Base-by-base conservation (phyloP, 352 stramenopile species). In the Aphanomyces cochlioides region DNA sequence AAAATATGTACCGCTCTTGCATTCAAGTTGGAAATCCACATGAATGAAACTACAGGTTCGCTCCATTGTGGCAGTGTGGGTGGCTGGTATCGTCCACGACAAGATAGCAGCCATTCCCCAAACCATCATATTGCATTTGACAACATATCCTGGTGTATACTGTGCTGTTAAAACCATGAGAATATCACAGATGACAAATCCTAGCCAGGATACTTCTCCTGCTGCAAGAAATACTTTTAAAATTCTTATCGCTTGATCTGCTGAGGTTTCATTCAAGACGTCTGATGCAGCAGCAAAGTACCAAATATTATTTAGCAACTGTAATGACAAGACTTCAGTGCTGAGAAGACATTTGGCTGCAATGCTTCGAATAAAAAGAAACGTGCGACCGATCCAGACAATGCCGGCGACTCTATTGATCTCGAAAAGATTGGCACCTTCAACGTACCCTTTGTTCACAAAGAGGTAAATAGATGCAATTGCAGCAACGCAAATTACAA, bases 161-260 rank as follows among this genome's bases (percentile, higher is more conserved):
- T 67, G 41, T 36, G 48, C n/a, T 57, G 59, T 67, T 17, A 67
- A 61, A 13, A 67, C 59, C 59, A 67, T 67, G 12, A 17, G 38
- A 6, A 67, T 36, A 37, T 67, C 59, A 39, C 43, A 13, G 15
- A 67, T n/a, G 36, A 67, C 43, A 36, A 53, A 67, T n/a, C 43
- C n/a, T 40, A 67, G 59, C 59, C 59, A 67, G 15, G 15, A 28
- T 6, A 67, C 15, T 39, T 67, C 59, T 17, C 59, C 59, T 19
- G 59, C 59, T 13, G 59, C 59, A 10, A 67, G 21, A 12, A 67
- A 17, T 19, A 41, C 54, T 41, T 21, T 67, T 28, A 57, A 50
- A 1, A 3, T 1, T n/a, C 43, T 12, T n/a, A 50, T 50, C 10
- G 43, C 43, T n/a, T 50, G 1, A 2, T 50, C 43, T n/a, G 17